Evolutionary conservation across 257 asterid genomes (phyloP).

Genomic region (Solanum etuberosum): DNA sequence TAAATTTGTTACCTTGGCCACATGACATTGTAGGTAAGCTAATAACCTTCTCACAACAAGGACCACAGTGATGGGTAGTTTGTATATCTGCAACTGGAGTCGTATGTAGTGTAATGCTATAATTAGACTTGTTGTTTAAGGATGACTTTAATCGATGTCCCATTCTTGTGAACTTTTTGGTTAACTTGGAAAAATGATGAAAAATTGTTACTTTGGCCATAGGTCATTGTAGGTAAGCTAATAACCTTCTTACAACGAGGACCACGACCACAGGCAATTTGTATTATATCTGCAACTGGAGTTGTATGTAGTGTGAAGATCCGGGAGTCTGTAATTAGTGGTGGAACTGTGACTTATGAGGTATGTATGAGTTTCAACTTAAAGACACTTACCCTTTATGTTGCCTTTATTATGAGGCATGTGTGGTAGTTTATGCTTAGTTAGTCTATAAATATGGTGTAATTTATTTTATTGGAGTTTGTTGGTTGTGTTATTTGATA

Average conservation of each 20-base stretch:
- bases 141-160: neutral
- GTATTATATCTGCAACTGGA: neutral
- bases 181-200: neutral
- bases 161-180: neutral
- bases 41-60: neutral
- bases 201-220: neutral
- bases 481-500: neutral
- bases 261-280: neutral
- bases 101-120: neutral
- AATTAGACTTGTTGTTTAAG: too few species aligned
- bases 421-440: neutral
- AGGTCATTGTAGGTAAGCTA: neutral
- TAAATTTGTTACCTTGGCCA: neutral
- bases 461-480: neutral
- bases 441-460: neutral
- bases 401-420: neutral
- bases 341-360: conserved; percentile 81
- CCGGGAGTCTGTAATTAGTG: conserved; percentile 35
- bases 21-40: neutral
- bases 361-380: conserved; percentile 20
- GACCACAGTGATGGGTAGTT: neutral
- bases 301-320: neutral
- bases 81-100: neutral
- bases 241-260: neutral
- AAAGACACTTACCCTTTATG: neutral